Evolutionary conservation across 768 basidiomycete species (phyloP).

Genomic region (Dentipellis sp.): DNA sequence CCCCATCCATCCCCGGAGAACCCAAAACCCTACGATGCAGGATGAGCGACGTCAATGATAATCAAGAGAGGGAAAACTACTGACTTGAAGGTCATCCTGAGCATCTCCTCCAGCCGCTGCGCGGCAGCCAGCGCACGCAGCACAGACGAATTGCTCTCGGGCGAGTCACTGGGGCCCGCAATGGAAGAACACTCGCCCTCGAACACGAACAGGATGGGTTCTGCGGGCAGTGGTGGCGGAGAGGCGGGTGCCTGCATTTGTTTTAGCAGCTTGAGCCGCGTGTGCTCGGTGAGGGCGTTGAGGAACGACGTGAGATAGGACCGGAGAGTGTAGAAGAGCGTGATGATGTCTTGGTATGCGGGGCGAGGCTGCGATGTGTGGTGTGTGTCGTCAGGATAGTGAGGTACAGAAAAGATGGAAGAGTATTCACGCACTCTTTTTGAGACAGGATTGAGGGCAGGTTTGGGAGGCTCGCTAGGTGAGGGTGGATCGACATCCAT

Average conservation of each 20-base stretch:
- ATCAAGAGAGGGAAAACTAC: not conserved
- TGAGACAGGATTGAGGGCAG: too few species aligned
- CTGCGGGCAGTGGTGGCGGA: not conserved
- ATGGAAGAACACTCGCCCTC: not conserved
- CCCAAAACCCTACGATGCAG: not conserved
- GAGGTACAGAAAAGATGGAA: too few species aligned
- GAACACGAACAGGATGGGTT: not conserved
- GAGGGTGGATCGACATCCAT: too few species aligned
- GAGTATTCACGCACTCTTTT: too few species aligned
- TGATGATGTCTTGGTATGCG: not conserved
- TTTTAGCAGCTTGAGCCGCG: not conserved
- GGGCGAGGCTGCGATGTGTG: not conserved
- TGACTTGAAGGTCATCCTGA: not conserved
- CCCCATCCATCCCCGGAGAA: not conserved
- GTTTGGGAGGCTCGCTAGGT: too few species aligned
- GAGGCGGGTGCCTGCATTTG: not conserved
- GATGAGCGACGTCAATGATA: not conserved
- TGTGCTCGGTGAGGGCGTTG: not conserved
- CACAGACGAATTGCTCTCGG: not conserved
- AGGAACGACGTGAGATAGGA: not conserved
- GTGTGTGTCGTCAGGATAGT: too few species aligned
- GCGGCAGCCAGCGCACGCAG: not conserved
- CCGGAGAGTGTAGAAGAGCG: not conserved
- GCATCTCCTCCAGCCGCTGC: not conserved
- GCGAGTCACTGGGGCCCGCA: not conserved